Conservation (phyloP, 2,329 filamentous ascomycete genomes). For the Trichoderma citrinoviride region DNA sequence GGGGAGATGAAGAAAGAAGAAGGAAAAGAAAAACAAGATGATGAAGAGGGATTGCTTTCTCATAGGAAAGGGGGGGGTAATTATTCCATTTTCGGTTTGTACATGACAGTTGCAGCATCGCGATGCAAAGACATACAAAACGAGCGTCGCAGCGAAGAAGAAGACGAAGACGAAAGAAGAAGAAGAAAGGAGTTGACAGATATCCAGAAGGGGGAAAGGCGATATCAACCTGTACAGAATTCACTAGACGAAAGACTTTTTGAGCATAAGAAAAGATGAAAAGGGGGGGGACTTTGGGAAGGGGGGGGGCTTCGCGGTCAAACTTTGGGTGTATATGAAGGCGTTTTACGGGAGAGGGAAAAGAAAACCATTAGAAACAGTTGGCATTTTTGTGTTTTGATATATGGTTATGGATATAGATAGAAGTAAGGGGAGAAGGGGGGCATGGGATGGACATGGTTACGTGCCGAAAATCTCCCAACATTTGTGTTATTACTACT, state of each 20-base stretch:
- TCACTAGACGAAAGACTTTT: constrained; percentile 18
- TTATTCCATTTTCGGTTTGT: background rate
- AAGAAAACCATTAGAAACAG: constrained; percentile 28
- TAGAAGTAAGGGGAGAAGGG: constrained; percentile 22
- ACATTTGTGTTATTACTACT: constrained; percentile 26
- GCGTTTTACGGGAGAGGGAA: constrained; percentile 23
- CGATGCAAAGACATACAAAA: constrained; percentile 12
- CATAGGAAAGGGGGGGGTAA: no score
- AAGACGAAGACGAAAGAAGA: background rate
- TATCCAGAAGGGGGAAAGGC: background rate
- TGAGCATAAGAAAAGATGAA: constrained; percentile 30
- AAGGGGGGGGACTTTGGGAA: constrained; percentile 23
- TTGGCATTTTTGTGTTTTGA: constrained; percentile 26
- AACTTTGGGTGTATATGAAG: constrained; percentile 7
- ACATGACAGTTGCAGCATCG: constrained; percentile 14
- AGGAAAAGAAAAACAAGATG: background rate
- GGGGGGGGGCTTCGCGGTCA: background rate
- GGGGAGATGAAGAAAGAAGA: background rate
- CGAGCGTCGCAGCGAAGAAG: background rate
- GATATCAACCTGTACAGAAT: constrained; percentile 1
- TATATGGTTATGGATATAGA: constrained; percentile 26
- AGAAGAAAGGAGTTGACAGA: background rate
- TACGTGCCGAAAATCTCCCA: constrained; percentile 28
- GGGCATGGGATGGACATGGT: constrained; percentile 25
- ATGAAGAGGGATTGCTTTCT: background rate